Evolutionary conservation across 2,329 filamentous ascomycete species (phyloP), one percentile per base, ranked within the genome.

Genomic region (Pseudomassariella vexata): DNA sequence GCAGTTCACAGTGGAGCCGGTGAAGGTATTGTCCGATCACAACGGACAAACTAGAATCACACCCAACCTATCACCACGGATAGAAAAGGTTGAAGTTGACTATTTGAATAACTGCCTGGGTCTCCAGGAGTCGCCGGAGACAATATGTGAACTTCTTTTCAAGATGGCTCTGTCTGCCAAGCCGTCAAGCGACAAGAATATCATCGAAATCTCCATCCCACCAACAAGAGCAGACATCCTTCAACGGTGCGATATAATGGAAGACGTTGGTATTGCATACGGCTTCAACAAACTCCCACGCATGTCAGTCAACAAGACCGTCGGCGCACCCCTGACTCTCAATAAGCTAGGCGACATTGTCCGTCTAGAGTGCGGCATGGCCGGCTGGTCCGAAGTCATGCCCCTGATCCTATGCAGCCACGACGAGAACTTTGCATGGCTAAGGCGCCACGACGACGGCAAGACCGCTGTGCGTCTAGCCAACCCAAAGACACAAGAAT

Each of bases 171-270:
- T 88, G 61, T 66, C 68, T n/a, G 87, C 87, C 19, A 76, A 73
- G 37, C 89, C 87, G 3, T 92, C 87, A 1, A 63, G 70, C 34
- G 73, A 75, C 40, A 60, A 74, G 34, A 80, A 85, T 53, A 65
- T 92, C 30, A 69, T 94, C 38, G 82, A 94, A 50, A 80, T 96
- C 18, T 73, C 81, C 21, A 76, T 96, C 16, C 92, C 92, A 7
- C 78, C 89, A 19, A 96, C 89, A 28, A 79, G 92, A 41, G 90
- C 92, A 28, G 92, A 98, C 58, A 82, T 98, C 24, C 79, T 98
- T 19, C 92, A 98, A 60, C 85, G 95, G 55, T 94, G 88, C 49
- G 92, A 98, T 56, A 85, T 98, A 46, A 98, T 98, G 90, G 92
- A 98, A 65, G 94, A 98, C 55, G 81, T 94, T 14, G 92, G 88